phyloP scores from a whole-genome alignment of 345 rosid genomes.

The Populus ilicifolia region DNA sequence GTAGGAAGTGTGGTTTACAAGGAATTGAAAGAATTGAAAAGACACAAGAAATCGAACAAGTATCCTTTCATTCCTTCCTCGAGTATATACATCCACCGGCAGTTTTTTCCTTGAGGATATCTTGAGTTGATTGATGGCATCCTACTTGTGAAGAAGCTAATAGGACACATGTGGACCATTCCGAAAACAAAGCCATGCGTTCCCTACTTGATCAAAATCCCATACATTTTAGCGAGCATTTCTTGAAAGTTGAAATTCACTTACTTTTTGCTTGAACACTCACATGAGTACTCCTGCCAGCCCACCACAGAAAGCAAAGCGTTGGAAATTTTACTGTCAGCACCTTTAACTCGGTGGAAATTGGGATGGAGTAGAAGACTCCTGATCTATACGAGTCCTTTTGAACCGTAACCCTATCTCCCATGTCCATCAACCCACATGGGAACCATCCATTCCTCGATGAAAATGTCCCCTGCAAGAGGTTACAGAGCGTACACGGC shows the following conservation, averaged over 20 bases:
- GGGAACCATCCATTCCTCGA: slow-evolving; percentile 6
- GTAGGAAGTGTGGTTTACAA: neutral
- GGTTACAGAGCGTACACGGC: slow-evolving; percentile 17
- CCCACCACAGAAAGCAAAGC: neutral
- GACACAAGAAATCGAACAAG: neutral
- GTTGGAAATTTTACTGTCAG: neutral
- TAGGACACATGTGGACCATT: neutral
- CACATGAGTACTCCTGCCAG: neutral
- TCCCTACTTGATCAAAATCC: neutral
- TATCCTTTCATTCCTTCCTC: neutral
- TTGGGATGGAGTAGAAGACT: neutral
- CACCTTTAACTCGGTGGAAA: neutral
- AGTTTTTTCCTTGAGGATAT: neutral
- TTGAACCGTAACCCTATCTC: neutral
- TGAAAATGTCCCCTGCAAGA: neutral
- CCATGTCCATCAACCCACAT: neutral
- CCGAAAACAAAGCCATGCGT: neutral
- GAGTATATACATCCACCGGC: neutral
- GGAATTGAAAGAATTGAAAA: neutral
- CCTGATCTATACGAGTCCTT: neutral
- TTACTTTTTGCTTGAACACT: neutral
- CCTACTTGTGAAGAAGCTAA: neutral
- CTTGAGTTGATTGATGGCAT: neutral
- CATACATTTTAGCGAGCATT: neutral
- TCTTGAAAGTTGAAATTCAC: neutral